These are phyloP conservation scores for Ziziphus jujuba DNA, from an alignment of 306 rosid species.

Conservation along the genomic window DNA sequence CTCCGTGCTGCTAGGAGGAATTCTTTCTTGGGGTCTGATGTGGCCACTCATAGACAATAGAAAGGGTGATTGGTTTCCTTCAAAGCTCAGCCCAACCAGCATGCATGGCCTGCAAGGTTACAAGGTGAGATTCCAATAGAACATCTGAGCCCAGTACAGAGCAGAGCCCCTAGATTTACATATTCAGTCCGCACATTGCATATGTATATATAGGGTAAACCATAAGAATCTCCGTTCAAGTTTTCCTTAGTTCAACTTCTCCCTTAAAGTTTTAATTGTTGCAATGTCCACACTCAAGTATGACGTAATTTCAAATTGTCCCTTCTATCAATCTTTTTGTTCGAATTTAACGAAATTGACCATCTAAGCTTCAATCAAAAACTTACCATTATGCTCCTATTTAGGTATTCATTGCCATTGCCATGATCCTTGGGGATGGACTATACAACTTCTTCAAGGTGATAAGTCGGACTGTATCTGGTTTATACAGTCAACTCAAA, in stretches of 20 bases:
- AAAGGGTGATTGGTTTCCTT: constrained; percentile 42
- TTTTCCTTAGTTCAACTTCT: too few species aligned
- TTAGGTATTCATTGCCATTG: constrained; percentile 50
- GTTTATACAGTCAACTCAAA: constrained; percentile 31
- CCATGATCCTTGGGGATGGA: constrained; percentile 52
- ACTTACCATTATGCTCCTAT: constrained; percentile 1
- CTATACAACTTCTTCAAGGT: constrained; percentile 47
- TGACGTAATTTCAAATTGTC: too few species aligned
- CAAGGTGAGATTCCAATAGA: constrained; percentile 32
- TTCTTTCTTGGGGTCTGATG: constrained; percentile 50
- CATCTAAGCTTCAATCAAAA: not conserved
- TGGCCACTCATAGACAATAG: constrained; percentile 49
- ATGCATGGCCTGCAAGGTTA: constrained; percentile 49
- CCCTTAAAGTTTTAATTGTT: too few species aligned
- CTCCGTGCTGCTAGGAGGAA: constrained; percentile 48
- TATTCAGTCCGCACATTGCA: not conserved
- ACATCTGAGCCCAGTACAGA: not conserved
- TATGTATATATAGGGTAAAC: too few species aligned
- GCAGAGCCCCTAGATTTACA: not conserved
- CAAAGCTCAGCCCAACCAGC: constrained; percentile 15
- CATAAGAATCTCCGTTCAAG: too few species aligned
- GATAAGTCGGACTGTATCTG: constrained; percentile 31
- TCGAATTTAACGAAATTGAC: too few species aligned
- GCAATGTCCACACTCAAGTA: too few species aligned
- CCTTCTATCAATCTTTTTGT: too few species aligned